phyloP scores from a whole-genome alignment of 805 yeast species.

The Wickerhamomyces bovis region DNA sequence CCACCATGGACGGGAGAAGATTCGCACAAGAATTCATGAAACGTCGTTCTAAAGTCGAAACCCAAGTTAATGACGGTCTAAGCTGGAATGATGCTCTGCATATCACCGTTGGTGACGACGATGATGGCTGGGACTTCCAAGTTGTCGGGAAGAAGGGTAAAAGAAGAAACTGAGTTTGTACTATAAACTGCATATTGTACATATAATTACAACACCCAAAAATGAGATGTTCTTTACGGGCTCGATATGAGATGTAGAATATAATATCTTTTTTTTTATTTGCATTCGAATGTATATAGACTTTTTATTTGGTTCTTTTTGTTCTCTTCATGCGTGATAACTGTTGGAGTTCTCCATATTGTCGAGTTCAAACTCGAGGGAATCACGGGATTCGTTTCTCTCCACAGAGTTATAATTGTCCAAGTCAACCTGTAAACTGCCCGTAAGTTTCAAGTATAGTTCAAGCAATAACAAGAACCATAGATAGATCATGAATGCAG shows the following conservation, averaged over 20 bases:
- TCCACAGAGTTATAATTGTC: conserved; percentile 11
- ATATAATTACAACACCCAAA: neutral
- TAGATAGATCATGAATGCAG: conserved; percentile 64
- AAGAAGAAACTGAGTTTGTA: conserved; percentile 29
- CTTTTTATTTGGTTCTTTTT: neutral
- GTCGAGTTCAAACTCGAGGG: conserved; percentile 20
- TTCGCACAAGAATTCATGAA: conserved; percentile 87
- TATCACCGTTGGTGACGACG: conserved; percentile 26
- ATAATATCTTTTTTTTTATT: neutral
- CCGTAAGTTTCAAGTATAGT: conserved; percentile 44
- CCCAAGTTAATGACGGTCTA: conserved; percentile 38
- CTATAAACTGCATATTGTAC: no score
- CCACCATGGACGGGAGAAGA: conserved; percentile 90
- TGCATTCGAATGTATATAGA: neutral
- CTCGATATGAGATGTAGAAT: neutral
- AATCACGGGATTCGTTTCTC: conserved; percentile 5
- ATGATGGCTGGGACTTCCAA: conserved; percentile 57
- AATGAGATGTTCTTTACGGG: neutral
- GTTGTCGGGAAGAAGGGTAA: conserved; percentile 60
- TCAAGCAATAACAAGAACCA: conserved; percentile 59
- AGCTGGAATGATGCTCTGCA: conserved; percentile 72
- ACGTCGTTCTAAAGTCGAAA: conserved; percentile 70
- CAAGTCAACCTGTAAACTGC: conserved; percentile 5
- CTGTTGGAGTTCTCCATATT: conserved; percentile 7
- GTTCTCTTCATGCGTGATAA: neutral